Conservation (phyloP, 169 alveolate species). For the Condylostoma magnum region DNA sequence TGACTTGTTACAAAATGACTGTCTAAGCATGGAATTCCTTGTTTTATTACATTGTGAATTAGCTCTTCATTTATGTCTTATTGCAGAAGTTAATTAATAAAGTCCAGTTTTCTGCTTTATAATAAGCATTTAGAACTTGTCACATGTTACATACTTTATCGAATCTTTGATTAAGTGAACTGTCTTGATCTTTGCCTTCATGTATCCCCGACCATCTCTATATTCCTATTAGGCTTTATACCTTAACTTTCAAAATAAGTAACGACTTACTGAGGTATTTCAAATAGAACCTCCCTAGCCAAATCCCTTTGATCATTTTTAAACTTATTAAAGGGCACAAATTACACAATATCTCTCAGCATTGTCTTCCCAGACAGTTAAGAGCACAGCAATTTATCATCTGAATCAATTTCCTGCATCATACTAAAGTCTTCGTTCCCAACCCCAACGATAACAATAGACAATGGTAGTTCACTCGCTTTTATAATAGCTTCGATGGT, state of each 20-base stretch:
- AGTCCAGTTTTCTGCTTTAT: too few relatives aligned
- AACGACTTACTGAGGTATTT: constrained; percentile 79
- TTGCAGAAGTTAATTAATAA: too few relatives aligned
- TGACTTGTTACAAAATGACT: too few relatives aligned
- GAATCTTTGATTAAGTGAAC: too few relatives aligned
- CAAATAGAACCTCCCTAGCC: constrained; percentile 83
- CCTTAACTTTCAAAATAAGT: constrained; percentile 40
- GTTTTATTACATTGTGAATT: too few relatives aligned
- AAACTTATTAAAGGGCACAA: constrained; percentile 75
- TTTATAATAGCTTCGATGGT: constrained; percentile 53
- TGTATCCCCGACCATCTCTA: too few relatives aligned
- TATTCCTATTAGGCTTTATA: constrained; percentile 24
- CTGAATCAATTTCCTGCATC: constrained; percentile 55
- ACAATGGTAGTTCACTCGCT: constrained; percentile 63
- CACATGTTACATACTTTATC: too few relatives aligned
- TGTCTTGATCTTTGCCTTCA: too few relatives aligned
- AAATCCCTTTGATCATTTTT: constrained; percentile 52
- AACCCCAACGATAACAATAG: constrained; percentile 63
- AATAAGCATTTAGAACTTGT: too few relatives aligned
- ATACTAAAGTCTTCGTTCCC: constrained; percentile 60
- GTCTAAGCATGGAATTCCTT: too few relatives aligned
- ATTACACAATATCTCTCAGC: constrained; percentile 64
- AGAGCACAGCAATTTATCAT: constrained; percentile 13
- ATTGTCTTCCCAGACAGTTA: not conserved
- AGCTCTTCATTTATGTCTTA: too few relatives aligned